Percentiles rank a stretch among this genome's conserved stretches.
These are phyloP conservation scores for Hypericum perforatum DNA, from an alignment of 345 rosid genomes.

Conservation along the genomic window DNA sequence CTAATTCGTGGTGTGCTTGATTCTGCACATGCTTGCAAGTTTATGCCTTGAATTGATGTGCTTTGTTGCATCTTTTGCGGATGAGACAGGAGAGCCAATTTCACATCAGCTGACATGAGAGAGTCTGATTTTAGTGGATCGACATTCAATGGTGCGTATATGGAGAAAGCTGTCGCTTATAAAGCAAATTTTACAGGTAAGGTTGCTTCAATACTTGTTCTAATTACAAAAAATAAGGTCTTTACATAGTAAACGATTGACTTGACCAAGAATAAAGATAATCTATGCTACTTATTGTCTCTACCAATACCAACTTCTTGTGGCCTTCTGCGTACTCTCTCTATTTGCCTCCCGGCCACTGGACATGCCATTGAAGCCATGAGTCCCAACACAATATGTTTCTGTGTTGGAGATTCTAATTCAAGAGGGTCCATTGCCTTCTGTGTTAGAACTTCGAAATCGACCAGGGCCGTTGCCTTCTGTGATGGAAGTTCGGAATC, in stretches of 20 bases:
- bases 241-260: neutral
- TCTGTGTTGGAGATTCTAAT: neutral
- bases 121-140: slow-evolving; percentile 94
- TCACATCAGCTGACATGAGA: slow-evolving; percentile 93
- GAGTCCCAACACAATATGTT: neutral
- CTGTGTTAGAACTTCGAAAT: slow-evolving; percentile 1
- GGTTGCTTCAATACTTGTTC: neutral
- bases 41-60: neutral
- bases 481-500: neutral
- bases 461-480: neutral
- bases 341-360: slow-evolving; percentile 5
- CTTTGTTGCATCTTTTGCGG: slow-evolving; percentile 3
- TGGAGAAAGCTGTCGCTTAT: slow-evolving; percentile 94
- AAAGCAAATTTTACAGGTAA: slow-evolving; percentile 84
- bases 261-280: neutral
- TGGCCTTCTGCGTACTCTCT: neutral
- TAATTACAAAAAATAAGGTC: neutral
- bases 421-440: neutral
- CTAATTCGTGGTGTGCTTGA: neutral
- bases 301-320: too few relatives aligned
- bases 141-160: slow-evolving; percentile 84
- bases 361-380: slow-evolving; percentile 12
- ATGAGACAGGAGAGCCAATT: slow-evolving; percentile 82
- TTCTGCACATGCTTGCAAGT: neutral
- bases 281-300: neutral